Conservation (phyloP, 2,329 filamentous ascomycete species). For the Penicillium vulpinum region DNA sequence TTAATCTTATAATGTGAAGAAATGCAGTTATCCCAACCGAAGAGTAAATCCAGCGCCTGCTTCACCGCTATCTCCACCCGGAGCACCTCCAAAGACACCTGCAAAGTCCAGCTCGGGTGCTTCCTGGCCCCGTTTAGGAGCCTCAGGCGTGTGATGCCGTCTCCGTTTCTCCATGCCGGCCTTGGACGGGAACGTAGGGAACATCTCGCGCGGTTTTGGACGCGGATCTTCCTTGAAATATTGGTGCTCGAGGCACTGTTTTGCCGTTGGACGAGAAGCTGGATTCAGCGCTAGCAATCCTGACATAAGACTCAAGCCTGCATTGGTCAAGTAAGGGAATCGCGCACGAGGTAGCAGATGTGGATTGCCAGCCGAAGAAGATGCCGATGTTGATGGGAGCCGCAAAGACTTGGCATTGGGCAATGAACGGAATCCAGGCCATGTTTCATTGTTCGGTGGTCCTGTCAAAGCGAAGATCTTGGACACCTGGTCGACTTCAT, state of each 20-base stretch:
- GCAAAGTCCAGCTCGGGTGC: slow-evolving; percentile 66
- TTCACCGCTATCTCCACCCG: slow-evolving; percentile 65
- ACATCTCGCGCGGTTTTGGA: slow-evolving; percentile 87
- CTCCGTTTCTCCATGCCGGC: slow-evolving; percentile 84
- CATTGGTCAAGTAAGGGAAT: slow-evolving; percentile 77
- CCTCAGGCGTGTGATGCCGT: slow-evolving; percentile 72
- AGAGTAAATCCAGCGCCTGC: slow-evolving; percentile 58
- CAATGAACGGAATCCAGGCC: slow-evolving; percentile 83
- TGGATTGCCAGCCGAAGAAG: slow-evolving; percentile 36
- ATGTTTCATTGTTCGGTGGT: slow-evolving; percentile 75
- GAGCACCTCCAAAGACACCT: slow-evolving; percentile 67
- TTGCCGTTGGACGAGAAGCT: slow-evolving; percentile 65
- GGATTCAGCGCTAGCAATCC: slow-evolving; percentile 75
- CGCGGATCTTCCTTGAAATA: slow-evolving; percentile 90
- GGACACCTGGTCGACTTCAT: slow-evolving; percentile 86
- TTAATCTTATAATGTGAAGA: background rate
- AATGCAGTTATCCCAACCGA: slow-evolving; percentile 53
- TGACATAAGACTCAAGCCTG: slow-evolving; percentile 69
- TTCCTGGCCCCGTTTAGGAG: slow-evolving; percentile 74
- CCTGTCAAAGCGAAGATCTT: slow-evolving; percentile 90
- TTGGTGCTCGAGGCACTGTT: slow-evolving; percentile 71
- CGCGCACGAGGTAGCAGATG: slow-evolving; percentile 65
- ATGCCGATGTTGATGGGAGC: slow-evolving; percentile 53
- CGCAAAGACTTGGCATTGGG: slow-evolving; percentile 82
- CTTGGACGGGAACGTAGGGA: slow-evolving; percentile 95